phyloP scores from a whole-genome alignment of 805 yeast species.

The Cyberlindnera misumaiensis region DNA sequence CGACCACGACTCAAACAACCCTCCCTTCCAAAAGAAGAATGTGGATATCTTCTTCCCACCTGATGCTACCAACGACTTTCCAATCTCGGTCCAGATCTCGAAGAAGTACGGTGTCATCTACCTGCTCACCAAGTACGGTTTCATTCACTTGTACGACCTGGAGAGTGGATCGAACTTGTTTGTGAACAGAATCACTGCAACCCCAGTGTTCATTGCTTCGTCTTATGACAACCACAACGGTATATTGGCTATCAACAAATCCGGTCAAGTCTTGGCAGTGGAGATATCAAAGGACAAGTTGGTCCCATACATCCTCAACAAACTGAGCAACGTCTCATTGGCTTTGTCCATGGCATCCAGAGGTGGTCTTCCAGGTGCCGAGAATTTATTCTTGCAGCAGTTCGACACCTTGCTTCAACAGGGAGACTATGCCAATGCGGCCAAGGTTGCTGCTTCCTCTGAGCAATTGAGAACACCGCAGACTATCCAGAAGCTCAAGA shows the following conservation, averaged over 20 bases:
- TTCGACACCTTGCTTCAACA: conserved; percentile 76
- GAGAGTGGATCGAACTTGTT: conserved; percentile 90
- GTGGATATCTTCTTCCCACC: conserved; percentile 95
- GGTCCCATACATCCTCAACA: conserved; percentile 83
- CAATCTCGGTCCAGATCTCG: conserved; percentile 84
- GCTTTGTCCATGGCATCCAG: conserved; percentile 88
- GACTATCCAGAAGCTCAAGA: conserved; percentile 87
- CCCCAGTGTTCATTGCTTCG: conserved; percentile 88
- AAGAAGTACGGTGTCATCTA: conserved; percentile 81
- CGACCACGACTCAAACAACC: conserved; percentile 78
- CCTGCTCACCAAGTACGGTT: conserved; percentile 90
- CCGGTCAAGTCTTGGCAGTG: conserved; percentile 92
- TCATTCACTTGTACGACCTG: conserved; percentile 90
- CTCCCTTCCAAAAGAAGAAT: conserved; percentile 86
- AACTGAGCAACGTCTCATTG: conserved; percentile 76
- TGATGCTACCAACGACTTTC: conserved; percentile 94
- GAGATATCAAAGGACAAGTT: conserved; percentile 79
- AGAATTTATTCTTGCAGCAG: conserved; percentile 82
- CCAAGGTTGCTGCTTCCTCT: conserved; percentile 93
- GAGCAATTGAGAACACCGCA: conserved; percentile 90
- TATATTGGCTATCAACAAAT: conserved; percentile 85
- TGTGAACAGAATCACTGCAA: conserved; percentile 93
- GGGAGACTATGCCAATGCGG: conserved; percentile 89
- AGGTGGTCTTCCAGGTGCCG: conserved; percentile 98
- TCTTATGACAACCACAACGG: conserved; percentile 69